A percentile compares a stretch with the other conserved stretches of the same genome.
These are phyloP conservation scores for Cercophora scortea DNA, from an alignment of 495 filamentous ascomycete genomes.

Conservation along the genomic window DNA sequence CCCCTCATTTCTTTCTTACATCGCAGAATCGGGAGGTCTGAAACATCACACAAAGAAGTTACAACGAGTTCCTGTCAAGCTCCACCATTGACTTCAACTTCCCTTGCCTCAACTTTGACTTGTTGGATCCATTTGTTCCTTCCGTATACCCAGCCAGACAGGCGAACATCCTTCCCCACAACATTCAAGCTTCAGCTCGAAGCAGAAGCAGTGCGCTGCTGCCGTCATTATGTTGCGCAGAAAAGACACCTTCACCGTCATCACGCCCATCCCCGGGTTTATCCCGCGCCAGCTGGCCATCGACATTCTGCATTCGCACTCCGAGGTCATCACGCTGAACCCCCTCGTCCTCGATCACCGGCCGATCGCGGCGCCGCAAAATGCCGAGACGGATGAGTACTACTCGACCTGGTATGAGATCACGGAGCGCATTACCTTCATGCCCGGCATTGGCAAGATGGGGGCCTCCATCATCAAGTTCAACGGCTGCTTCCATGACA, in stretches of 20 bases:
- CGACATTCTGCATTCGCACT: conserved; percentile 47
- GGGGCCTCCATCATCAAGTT: conserved; percentile 58
- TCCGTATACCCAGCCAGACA: too few species aligned
- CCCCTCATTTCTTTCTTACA: background rate
- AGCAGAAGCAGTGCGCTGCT: background rate
- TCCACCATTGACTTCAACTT: too few species aligned
- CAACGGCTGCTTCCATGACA: conserved; percentile 69
- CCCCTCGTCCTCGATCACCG: conserved; percentile 63
- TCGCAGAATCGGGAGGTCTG: background rate
- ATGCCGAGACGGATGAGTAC: conserved; percentile 60
- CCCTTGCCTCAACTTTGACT: too few species aligned
- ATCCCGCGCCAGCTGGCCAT: conserved; percentile 40
- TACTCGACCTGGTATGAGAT: conserved; percentile 66
- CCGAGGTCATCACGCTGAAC: conserved; percentile 68
- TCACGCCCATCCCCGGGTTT: conserved; percentile 41
- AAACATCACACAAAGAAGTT: background rate
- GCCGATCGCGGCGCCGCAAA: conserved; percentile 52
- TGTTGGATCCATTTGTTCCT: too few species aligned
- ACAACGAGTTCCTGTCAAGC: background rate
- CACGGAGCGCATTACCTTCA: conserved; percentile 54
- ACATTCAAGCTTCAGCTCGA: background rate
- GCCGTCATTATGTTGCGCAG: conserved; percentile 36
- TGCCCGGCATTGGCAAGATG: conserved; percentile 54
- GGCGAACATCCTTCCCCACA: too few species aligned
- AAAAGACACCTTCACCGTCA: conserved; percentile 40